Base-by-base conservation (phyloP, 805 yeast species). In the Saturnispora diversa region DNA sequence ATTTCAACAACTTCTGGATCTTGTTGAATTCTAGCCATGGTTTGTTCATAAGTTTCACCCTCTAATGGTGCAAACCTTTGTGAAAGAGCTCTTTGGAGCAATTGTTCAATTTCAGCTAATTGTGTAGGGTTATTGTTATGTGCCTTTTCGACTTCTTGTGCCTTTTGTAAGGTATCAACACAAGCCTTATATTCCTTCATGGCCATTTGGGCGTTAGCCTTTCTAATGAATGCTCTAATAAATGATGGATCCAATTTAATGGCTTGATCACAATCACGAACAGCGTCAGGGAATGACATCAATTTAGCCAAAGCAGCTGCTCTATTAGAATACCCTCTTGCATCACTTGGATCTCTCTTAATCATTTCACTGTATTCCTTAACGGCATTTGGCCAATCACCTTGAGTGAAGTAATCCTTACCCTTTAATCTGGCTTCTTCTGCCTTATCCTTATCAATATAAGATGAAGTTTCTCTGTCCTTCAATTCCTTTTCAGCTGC, bases 321-420 rank as follows among this genome's bases (percentile, higher is more conserved):
- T 66, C 99, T 83, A 69, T 92, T 92, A 26, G 95, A 87, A 64
- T 87, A 92, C 43, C 97, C 97, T 63, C 96, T 78, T 19, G 94
- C 94, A 63, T 92, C 97, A 42, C 77, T 77, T 43, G 99, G 99
- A n/a, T 88, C 87, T 62, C 99, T 83, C 66, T 87, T 85, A 54
- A 90, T 71, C 88, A 92, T 92, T 66, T 92, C 98, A 37, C 94
- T 72, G 65, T 92, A 92, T 4, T 95, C 83, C 61, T 84, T 83
- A 32, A 92, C 96, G 17, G 97, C 97, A 49, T 70, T 79, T 48
- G 98, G 97, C 96, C 95, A 90, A 63, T 90, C 95, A 37, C 85
- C 92, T 52, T 84, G 81, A 44, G 82, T 76, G 74, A 92, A 92
- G 56, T 63, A 76, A 19, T 84, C 90, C 63, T 84, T 90, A 62